These are phyloP conservation scores for Saprolegnia diclina DNA, from an alignment of 352 stramenopile genomes.

Conservation along the genomic window DNA sequence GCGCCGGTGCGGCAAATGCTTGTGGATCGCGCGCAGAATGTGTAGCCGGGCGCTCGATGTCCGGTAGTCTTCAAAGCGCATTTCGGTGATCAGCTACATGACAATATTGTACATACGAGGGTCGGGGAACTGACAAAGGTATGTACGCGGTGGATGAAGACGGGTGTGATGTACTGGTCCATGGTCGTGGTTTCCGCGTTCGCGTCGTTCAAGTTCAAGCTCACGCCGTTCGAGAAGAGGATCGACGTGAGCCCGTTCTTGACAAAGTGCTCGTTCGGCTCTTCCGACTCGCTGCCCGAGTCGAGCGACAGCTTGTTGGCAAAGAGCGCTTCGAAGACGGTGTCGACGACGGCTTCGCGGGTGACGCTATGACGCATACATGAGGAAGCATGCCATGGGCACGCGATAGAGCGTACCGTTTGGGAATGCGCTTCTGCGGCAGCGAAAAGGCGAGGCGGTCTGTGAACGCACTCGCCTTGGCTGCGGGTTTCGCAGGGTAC, in stretches of 20 bases:
- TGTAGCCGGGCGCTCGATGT: conserved; percentile 71
- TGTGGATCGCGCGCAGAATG: conserved; percentile 81
- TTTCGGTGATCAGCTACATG: conserved; percentile 51
- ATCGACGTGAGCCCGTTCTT: conserved; percentile 68
- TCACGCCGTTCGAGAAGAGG: conserved; percentile 66
- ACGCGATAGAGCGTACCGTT: no score
- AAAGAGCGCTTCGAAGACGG: conserved; percentile 73
- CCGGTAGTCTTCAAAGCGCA: conserved; percentile 84
- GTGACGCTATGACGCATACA: conserved; percentile 39
- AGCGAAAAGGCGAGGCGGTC: conserved; percentile 68
- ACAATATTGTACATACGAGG: neutral
- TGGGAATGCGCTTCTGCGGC: conserved; percentile 73
- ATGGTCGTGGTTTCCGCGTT: conserved; percentile 42
- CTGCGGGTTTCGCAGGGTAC: conserved; percentile 44
- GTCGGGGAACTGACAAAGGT: no score
- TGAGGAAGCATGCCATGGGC: no score
- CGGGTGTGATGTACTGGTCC: conserved; percentile 66
- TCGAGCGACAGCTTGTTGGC: conserved; percentile 34
- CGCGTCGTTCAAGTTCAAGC: conserved; percentile 31
- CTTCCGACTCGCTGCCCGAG: conserved; percentile 69
- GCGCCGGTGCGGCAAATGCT: conserved; percentile 54
- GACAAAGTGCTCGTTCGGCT: conserved; percentile 80
- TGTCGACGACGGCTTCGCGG: conserved; percentile 76
- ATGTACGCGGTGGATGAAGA: conserved; percentile 57
- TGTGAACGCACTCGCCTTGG: conserved; percentile 51